A percentile compares a stretch with the other conserved stretches of the same genome.
Conservation (phyloP, 1,284 basidiomycete genomes). For the Heterobasidion occidentale region DNA sequence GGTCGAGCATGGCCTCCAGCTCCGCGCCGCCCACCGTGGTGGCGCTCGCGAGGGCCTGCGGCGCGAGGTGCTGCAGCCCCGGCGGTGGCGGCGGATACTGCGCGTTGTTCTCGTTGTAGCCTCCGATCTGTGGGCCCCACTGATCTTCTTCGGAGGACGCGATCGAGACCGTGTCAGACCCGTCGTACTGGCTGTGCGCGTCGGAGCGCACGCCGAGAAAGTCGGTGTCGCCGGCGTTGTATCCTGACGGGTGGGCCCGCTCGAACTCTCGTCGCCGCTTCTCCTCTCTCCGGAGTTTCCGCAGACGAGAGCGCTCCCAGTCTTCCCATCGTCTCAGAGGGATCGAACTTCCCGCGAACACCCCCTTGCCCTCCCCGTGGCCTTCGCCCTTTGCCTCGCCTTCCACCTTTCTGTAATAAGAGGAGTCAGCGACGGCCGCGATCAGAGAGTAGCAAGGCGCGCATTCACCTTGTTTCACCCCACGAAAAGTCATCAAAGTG, state of each 20-base stretch:
- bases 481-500: conserved; percentile 99
- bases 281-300: conserved; percentile 89
- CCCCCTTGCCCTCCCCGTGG: conserved; percentile 65
- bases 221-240: conserved; percentile 49
- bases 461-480: conserved; percentile 87
- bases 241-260: conserved; percentile 61
- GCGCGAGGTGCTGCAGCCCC: conserved; percentile 41
- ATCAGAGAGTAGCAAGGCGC: background rate
- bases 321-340: conserved; percentile 97
- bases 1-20: conserved; percentile 83
- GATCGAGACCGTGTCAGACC: conserved; percentile 71
- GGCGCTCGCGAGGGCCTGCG: conserved; percentile 35
- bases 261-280: conserved; percentile 77
- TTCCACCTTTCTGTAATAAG: conserved; percentile 78
- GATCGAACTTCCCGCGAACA: conserved; percentile 53
- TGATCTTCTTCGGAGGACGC: conserved; percentile 88
- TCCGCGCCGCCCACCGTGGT: conserved; percentile 68
- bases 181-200: conserved; percentile 56
- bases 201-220: conserved; percentile 44
- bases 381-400: conserved; percentile 65
- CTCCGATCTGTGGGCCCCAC: conserved; percentile 83
- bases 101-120: conserved; percentile 79
- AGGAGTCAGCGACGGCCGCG: conserved; percentile 9
- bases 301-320: conserved; percentile 95
- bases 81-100: conserved; percentile 79